Percentiles rank a stretch among this genome's conserved stretches.
Conservation (phyloP, 768 basidiomycete species). For the Cubamyces sp. region DNA sequence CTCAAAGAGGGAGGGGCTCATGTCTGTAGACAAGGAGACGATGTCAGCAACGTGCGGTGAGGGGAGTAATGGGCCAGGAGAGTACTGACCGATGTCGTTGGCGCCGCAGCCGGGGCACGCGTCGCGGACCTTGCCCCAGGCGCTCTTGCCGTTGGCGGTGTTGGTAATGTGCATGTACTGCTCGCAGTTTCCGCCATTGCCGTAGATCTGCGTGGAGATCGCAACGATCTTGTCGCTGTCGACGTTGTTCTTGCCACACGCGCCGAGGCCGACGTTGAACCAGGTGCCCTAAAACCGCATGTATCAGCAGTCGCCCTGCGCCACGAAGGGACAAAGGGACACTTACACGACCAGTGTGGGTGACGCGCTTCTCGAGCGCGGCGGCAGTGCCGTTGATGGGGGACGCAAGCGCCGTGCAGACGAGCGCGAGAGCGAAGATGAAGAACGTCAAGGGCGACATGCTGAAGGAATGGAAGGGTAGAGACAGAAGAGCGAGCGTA, state of each 20-base stretch:
- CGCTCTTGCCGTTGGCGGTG: constrained; percentile 53
- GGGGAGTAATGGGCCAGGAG: background rate
- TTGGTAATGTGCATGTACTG: constrained; percentile 69
- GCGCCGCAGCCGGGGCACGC: constrained; percentile 59
- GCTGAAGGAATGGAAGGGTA: constrained; percentile 20
- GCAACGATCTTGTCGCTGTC: constrained; percentile 63
- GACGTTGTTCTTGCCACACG: constrained; percentile 60
- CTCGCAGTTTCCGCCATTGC: constrained; percentile 58
- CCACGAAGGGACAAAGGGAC: constrained; percentile 1
- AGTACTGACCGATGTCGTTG: constrained; percentile 58
- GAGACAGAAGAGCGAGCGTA: constrained; percentile 17
- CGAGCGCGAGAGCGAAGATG: constrained; percentile 44
- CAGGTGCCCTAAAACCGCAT: constrained; percentile 59
- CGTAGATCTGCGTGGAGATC: constrained; percentile 57
- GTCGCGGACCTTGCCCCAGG: constrained; percentile 57
- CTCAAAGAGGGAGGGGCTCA: constrained; percentile 66
- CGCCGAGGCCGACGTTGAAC: constrained; percentile 62
- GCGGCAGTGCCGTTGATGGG: constrained; percentile 46
- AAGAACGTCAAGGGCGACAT: constrained; percentile 47
- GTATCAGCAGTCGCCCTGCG: background rate
- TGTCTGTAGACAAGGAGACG: constrained; percentile 46
- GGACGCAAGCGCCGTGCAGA: constrained; percentile 48
- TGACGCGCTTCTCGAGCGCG: constrained; percentile 53
- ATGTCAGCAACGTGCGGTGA: constrained; percentile 2
- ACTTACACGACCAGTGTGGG: constrained; percentile 61